These are phyloP conservation scores for Suillus fuscotomentosus DNA, from an alignment of 768 basidiomycete species.

Conservation along the genomic window DNA sequence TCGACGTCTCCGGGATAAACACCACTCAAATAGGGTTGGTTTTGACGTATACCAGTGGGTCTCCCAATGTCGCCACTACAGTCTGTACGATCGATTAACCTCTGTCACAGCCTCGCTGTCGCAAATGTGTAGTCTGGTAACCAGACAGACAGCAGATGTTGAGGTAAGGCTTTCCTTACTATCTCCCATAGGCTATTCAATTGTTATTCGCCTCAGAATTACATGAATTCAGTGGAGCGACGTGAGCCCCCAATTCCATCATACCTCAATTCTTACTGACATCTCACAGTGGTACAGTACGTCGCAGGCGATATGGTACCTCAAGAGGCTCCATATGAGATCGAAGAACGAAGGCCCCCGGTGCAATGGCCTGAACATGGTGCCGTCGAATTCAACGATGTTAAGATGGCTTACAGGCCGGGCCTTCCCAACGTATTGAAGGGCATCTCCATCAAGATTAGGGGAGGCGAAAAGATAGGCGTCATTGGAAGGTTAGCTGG, in stretches of 20 bases:
- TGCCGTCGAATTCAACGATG: conserved; percentile 57
- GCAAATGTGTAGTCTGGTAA: no score
- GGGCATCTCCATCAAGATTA: conserved; percentile 56
- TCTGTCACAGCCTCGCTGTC: no score
- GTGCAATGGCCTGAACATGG: conserved; percentile 64
- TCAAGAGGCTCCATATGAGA: conserved; percentile 67
- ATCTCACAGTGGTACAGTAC: conserved; percentile 48
- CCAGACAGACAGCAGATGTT: no score
- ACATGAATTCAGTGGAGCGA: conserved; percentile 67
- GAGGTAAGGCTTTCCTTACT: no score
- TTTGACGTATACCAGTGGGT: conserved; percentile 50
- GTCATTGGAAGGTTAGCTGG: conserved; percentile 56
- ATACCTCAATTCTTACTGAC: neutral
- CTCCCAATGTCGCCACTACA: neutral
- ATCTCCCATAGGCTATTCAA: neutral
- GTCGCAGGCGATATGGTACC: conserved; percentile 46
- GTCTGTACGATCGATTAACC: no score
- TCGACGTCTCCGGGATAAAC: no score
- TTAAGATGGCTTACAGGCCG: conserved; percentile 62
- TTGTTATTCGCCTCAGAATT: conserved; percentile 39
- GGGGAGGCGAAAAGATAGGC: conserved; percentile 73
- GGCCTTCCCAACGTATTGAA: conserved; percentile 71
- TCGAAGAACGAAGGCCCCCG: conserved; percentile 52
- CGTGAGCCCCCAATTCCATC: conserved; percentile 27
- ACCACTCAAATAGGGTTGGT: no score